phyloP scores from a whole-genome alignment of 2,329 filamentous ascomycete genomes.

The Dichotomopilus funicola region DNA sequence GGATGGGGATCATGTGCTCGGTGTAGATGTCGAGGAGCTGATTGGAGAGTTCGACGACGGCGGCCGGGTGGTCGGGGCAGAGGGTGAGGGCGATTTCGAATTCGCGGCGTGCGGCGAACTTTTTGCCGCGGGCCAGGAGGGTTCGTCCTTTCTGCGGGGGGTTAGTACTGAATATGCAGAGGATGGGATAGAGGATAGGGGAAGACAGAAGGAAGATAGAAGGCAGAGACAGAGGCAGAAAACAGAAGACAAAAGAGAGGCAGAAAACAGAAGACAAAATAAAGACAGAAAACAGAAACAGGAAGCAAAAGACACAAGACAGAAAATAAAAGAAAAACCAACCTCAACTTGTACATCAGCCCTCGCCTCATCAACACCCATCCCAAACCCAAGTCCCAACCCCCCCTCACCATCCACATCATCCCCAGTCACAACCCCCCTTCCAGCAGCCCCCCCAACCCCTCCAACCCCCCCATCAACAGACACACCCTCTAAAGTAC shows the following conservation, averaged over 20 bases:
- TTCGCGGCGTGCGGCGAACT: conserved; percentile 63
- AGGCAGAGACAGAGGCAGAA: neutral
- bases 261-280: neutral
- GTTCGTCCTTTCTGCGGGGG: conserved; percentile 57
- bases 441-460: no score
- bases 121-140: conserved; percentile 52
- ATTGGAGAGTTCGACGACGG: conserved; percentile 75
- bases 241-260: no score
- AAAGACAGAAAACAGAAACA: neutral
- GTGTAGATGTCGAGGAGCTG: conserved; percentile 82
- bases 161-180: conserved; percentile 24
- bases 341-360: conserved; percentile 63
- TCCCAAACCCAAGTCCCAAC: conserved; percentile 65
- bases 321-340: neutral
- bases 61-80: conserved; percentile 70
- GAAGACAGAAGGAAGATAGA: neutral
- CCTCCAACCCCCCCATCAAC: no score
- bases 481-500: conserved; percentile 54
- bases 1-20: conserved; percentile 55
- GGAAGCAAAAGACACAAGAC: no score
- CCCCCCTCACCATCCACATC: conserved; percentile 54
- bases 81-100: conserved; percentile 80
- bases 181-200: neutral
- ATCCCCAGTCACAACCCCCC: conserved; percentile 35
- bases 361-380: conserved; percentile 77